Base-by-base conservation (phyloP, 129 eudicot species). In the Tanacetum coccineum region DNA sequence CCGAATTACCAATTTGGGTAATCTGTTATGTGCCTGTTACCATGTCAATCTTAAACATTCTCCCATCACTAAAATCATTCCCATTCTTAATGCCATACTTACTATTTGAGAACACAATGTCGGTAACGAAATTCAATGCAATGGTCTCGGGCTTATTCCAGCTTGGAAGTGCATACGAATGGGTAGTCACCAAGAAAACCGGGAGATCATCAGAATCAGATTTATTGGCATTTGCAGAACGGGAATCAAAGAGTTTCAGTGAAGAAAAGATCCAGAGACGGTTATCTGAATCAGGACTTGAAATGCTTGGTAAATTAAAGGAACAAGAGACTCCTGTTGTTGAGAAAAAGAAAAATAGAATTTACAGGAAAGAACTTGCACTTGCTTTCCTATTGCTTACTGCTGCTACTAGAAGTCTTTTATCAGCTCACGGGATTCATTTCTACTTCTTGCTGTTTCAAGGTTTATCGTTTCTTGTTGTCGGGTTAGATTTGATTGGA, bases 151-250 rank as follows among this genome's bases (percentile, higher is more conserved):
- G 96, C 3, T 70, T 88, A 13, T 88, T 88, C 61, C 96, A 85
- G 81, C 87, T 88, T 3, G 96, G 96, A 70, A 88, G 96, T 51
- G 77, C 96, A 2, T 88, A 88, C 13, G 96, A 88, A 59, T 88
- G 96, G 96, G 88, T 88, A 4, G 96, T 88, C 20, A 88, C 96
- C 21, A 88, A 88, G 74, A 88, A 88, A 74, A 74, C 84, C 6
- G 96, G 96, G 12, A 65, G 96, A n/a, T 80, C 92, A 13, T 88
- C 96, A 3, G 91, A 85, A 47, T 82, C 89, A 3, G 96, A 88
- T 66, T 59, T 88, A 49, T 12, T 82, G 25, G 79, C 85, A 13
- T 42, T 62, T 18, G 52, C 68, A 42, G 53, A 62, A 62, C 28
- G 52, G 6, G 47, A 39, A 61, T 15, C 49, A 17, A 39, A 61